phyloP scores from a whole-genome alignment of 306 rosid species.

The Datisca glomerata region DNA sequence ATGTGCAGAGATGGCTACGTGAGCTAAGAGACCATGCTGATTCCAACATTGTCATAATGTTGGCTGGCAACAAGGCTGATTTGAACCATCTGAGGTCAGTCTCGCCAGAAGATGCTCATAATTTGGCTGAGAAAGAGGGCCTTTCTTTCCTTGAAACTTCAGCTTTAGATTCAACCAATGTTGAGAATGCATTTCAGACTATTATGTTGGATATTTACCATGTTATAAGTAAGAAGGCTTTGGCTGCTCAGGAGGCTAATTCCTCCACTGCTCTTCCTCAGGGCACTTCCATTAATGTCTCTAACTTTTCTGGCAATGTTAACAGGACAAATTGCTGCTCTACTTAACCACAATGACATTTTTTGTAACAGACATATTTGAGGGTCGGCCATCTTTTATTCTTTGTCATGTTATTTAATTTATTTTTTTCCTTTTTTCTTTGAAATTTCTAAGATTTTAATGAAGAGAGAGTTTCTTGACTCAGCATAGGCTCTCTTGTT shows the following conservation, averaged over 20 bases:
- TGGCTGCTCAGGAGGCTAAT: constrained; percentile 56
- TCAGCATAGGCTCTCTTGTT: no score
- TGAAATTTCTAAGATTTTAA: no score
- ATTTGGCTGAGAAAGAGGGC: constrained; percentile 47
- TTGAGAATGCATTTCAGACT: constrained; percentile 67
- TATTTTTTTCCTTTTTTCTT: neutral
- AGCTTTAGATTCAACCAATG: constrained; percentile 52
- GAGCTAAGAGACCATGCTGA: constrained; percentile 70
- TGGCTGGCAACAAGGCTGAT: constrained; percentile 65
- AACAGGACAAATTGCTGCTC: constrained; percentile 49
- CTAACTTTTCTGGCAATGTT: constrained; percentile 25
- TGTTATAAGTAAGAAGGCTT: constrained; percentile 52
- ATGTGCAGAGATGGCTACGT: constrained; percentile 63
- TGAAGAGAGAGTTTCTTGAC: no score
- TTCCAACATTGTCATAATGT: constrained; percentile 60
- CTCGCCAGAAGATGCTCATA: constrained; percentile 43
- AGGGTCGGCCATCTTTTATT: no score
- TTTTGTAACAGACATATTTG: no score
- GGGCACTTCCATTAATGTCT: constrained; percentile 50
- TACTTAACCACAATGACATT: constrained; percentile 26
- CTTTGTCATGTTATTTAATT: neutral
- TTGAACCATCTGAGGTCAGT: constrained; percentile 56
- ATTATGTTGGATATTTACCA: constrained; percentile 57
- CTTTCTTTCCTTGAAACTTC: constrained; percentile 59
- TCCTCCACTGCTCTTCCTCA: constrained; percentile 41